Percentiles rank a stretch among this genome's conserved stretches.
These are phyloP conservation scores for Entomophthora muscae DNA, from an alignment of 371 early-diverging fungal species.

Conservation along the genomic window DNA sequence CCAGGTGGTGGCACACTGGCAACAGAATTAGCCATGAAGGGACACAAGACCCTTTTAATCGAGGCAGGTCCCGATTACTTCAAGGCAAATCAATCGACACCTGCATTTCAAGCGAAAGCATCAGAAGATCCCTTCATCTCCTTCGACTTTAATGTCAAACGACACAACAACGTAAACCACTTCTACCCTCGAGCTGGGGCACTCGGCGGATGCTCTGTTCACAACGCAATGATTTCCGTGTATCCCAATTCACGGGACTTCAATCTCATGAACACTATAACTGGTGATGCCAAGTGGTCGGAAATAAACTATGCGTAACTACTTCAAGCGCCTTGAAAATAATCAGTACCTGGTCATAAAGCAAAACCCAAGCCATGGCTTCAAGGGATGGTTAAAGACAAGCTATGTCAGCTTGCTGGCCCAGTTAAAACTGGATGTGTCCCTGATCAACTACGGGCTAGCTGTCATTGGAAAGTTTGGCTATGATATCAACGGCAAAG, in stretches of 20 bases:
- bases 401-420: not conserved
- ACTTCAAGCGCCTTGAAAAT: constrained; percentile 4
- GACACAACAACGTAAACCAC: not conserved
- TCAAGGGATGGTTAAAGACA: constrained; percentile 2
- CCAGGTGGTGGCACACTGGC: not conserved
- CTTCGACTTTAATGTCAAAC: not conserved
- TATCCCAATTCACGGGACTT: constrained; percentile 1
- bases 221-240: too few relatives aligned
- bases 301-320: constrained; percentile 6
- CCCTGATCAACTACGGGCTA: not conserved
- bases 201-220: too few relatives aligned
- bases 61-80: constrained; percentile 5
- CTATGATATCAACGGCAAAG: constrained; percentile 1
- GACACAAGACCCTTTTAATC: not conserved
- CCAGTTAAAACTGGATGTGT: not conserved
- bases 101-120: too few relatives aligned
- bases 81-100: too few relatives aligned
- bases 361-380: too few relatives aligned
- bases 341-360: constrained; percentile 2
- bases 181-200: constrained; percentile 4
- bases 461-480: not conserved
- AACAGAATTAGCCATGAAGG: not conserved
- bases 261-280: not conserved
- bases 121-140: not conserved
- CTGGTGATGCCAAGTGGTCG: not conserved